phyloP scores from a whole-genome alignment of 352 stramenopile species.

The Poterioochromonas sp. region DNA sequence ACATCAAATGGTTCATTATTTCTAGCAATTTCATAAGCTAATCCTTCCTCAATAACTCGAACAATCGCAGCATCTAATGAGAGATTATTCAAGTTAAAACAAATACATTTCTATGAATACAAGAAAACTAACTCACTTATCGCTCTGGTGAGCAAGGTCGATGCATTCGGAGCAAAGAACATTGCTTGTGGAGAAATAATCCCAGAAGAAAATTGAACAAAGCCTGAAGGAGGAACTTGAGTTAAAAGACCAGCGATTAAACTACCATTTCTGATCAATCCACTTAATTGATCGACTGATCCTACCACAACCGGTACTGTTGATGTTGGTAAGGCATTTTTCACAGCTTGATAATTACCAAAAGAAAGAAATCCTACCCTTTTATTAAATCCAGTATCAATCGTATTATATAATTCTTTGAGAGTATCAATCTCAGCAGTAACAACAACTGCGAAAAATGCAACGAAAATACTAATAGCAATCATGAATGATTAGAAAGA shows the following conservation, averaged over 20 bases:
- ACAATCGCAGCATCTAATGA: slow-evolving; percentile 10
- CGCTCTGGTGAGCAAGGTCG: neutral
- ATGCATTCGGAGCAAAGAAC: neutral
- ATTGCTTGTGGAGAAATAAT: slow-evolving; percentile 6
- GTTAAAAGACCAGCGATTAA: neutral
- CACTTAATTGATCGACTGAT: neutral
- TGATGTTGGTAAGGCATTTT: neutral
- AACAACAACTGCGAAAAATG: neutral
- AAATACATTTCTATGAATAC: neutral
- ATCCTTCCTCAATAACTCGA: neutral
- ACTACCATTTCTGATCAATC: neutral
- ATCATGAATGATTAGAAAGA: too few species aligned
- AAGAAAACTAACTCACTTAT: neutral
- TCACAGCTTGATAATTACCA: neutral
- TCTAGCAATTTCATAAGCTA: neutral
- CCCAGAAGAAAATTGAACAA: slow-evolving; percentile 4
- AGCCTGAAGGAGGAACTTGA: neutral
- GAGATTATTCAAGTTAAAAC: neutral
- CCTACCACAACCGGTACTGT: neutral
- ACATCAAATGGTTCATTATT: neutral
- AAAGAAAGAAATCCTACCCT: slow-evolving; percentile 2
- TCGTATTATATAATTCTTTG: neutral
- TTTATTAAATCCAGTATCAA: neutral
- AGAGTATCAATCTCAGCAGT: neutral
- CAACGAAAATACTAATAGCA: neutral